Evolutionary conservation across 1,284 basidiomycete species (phyloP).

Genomic region (Inonotus hispidus): DNA sequence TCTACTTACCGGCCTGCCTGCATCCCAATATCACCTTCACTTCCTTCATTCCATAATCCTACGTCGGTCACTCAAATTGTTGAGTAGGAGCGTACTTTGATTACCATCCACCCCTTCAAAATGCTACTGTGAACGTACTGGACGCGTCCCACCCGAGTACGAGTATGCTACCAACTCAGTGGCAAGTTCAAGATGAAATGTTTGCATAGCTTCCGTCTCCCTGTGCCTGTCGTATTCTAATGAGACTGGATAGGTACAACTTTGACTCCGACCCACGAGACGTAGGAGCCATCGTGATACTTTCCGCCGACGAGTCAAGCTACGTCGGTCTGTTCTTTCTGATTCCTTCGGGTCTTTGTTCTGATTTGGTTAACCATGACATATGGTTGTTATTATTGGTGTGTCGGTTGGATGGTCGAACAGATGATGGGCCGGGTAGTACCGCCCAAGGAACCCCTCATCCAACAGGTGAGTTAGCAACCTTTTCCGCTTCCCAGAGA

Average conservation of each 20-base stretch:
- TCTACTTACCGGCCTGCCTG: too few relatives aligned
- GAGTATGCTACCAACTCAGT: conserved; percentile 53
- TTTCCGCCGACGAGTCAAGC: conserved; percentile 64
- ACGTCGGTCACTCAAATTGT: neutral
- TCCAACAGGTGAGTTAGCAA: conserved; percentile 43
- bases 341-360: neutral
- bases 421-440: conserved; percentile 45
- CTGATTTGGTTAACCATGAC: too few relatives aligned
- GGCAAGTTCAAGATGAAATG: conserved; percentile 63
- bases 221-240: too few relatives aligned
- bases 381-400: too few relatives aligned
- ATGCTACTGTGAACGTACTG: conserved; percentile 58
- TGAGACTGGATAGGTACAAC: conserved; percentile 76
- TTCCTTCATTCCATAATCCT: neutral
- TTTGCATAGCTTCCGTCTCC: neutral
- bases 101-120: conserved; percentile 65
- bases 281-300: conserved; percentile 58
- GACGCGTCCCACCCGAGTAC: conserved; percentile 63
- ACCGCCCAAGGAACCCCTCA: conserved; percentile 60
- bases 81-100: conserved; percentile 61
- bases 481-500: neutral
- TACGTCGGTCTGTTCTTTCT: conserved; percentile 44
- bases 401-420: neutral
- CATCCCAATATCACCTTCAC: neutral
- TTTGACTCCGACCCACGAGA: conserved; percentile 71